Base-by-base conservation (phyloP, 2,329 filamentous ascomycete species). In the Periconia sp. region DNA sequence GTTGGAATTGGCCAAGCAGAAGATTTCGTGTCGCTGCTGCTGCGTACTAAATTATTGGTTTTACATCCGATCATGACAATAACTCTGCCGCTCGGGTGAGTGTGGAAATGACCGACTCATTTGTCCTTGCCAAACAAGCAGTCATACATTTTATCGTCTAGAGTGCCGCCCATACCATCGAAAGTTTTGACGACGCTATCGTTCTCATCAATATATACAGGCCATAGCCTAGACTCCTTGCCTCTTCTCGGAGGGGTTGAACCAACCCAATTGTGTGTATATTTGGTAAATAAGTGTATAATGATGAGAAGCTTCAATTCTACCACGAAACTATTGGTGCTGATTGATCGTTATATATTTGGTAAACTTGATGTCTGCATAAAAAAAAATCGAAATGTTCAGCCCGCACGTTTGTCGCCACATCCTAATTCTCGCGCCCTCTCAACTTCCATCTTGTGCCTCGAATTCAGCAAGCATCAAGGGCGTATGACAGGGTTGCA, bases 401-500 rank as follows among this genome's bases (percentile, higher is more conserved):
- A 6, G 42, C 52, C 10, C 17, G 45, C 33, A 54, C 30, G 2
- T 23, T 49, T 8, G 50, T 42, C 15, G 33, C 46, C 1, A 35
- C 30, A 37, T 54, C 35, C 1, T 41, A 47, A 13, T 54, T 40
- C 15, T 49, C 15, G 37, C 50, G n/a, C 50, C 50, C 27, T 43
- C 13, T 10, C 47, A 33, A 15, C 47, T 54, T 6, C 41, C 14
- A 7, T 30, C 52, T 30, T 54, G 52, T 1, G 52, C 41, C 33
- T 55, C 47, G 31, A 49, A 57, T 33, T 57, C 52, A 1, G 62
- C 62, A 13, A 65, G 43, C 11, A 59, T 57, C 15, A 61, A 45
- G 3, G 62, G 61, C 3, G 59, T 65, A 35, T 65, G 62, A 45
- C 57, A 61, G 10, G 61, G n/a, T 63, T 63, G 2, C 59, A 43